phyloP scores from a whole-genome alignment of 2,329 filamentous ascomycete genomes.

The Fusarium scirpi region DNA sequence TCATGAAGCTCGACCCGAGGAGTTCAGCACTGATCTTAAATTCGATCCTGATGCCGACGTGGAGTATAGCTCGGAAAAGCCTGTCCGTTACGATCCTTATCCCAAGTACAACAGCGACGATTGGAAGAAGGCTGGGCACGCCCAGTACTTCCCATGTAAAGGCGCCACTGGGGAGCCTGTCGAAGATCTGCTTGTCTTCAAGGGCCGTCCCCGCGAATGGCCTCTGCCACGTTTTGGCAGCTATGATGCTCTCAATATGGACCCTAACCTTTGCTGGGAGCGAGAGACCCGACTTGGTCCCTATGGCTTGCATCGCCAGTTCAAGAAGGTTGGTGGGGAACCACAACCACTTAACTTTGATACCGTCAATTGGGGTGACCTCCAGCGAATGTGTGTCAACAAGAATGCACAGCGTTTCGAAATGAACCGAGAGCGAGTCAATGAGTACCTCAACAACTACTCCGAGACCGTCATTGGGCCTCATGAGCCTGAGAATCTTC shows the following conservation, averaged over 20 bases:
- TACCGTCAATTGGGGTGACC: slow-evolving; percentile 74
- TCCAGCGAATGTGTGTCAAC: slow-evolving; percentile 75
- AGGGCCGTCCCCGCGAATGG: slow-evolving; percentile 69
- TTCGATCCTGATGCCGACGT: slow-evolving; percentile 51
- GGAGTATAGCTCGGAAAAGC: slow-evolving; percentile 59
- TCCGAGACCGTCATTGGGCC: slow-evolving; percentile 49
- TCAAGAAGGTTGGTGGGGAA: slow-evolving; percentile 58
- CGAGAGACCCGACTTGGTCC: slow-evolving; percentile 76
- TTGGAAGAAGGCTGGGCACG: slow-evolving; percentile 69
- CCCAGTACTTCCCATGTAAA: slow-evolving; percentile 71
- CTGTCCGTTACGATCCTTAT: slow-evolving; percentile 76
- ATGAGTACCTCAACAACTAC: slow-evolving; percentile 59
- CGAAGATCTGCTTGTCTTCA: slow-evolving; percentile 74
- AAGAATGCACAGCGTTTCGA: slow-evolving; percentile 75
- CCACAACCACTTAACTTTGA: slow-evolving; percentile 67
- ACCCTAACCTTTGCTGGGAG: slow-evolving; percentile 75
- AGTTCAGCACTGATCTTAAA: slow-evolving; percentile 48
- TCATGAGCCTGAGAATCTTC: slow-evolving; percentile 18
- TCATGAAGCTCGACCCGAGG: slow-evolving; percentile 53
- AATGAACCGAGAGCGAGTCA: slow-evolving; percentile 55
- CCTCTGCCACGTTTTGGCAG: slow-evolving; percentile 73
- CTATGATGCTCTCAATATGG: slow-evolving; percentile 69
- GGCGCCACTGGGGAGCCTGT: slow-evolving; percentile 71
- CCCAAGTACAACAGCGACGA: slow-evolving; percentile 73
- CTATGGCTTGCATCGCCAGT: slow-evolving; percentile 68